phyloP scores from a whole-genome alignment of 2,329 filamentous ascomycete genomes.

The Fusarium pilosicola region DNA sequence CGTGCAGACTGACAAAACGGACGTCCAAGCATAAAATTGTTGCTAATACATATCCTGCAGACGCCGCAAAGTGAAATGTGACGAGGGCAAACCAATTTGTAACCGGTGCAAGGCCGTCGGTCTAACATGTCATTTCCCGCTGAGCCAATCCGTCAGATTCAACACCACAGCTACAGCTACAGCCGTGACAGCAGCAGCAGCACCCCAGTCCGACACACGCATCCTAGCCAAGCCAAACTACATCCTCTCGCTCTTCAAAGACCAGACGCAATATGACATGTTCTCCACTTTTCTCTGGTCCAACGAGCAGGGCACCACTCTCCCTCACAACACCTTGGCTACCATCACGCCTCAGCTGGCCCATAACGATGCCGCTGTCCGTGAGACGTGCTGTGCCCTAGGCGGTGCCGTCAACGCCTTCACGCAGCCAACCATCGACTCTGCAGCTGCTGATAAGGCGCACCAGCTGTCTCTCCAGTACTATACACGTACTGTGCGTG shows the following conservation, averaged over 20 bases:
- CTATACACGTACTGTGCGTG: conserved; percentile 34
- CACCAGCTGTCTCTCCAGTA: conserved; percentile 26
- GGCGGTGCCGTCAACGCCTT: conserved; percentile 31
- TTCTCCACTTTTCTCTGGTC: conserved; percentile 35
- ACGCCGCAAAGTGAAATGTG: conserved; percentile 41
- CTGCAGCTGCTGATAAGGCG: conserved; percentile 10
- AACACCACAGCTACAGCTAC: background rate
- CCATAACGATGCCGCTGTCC: conserved; percentile 24
- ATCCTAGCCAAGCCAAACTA: conserved; percentile 27
- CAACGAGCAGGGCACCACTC: conserved; percentile 27
- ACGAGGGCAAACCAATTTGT: conserved; percentile 36
- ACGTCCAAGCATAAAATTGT: background rate
- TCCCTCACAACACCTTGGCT: conserved; percentile 33
- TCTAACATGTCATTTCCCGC: conserved; percentile 22
- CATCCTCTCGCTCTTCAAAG: conserved; percentile 29
- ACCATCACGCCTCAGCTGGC: conserved; percentile 37
- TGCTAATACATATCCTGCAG: conserved; percentile 21
- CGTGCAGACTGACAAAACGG: background rate
- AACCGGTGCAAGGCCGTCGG: conserved; percentile 23
- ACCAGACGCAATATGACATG: conserved; percentile 37
- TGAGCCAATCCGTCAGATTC: conserved; percentile 2
- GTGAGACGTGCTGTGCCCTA: conserved; percentile 37
- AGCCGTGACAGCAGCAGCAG: background rate
- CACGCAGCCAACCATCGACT: conserved; percentile 8
- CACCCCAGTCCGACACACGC: conserved; percentile 11